Evolutionary conservation across 2,329 filamentous ascomycete genomes (phyloP).

Genomic region (Penicillium paneum): DNA sequence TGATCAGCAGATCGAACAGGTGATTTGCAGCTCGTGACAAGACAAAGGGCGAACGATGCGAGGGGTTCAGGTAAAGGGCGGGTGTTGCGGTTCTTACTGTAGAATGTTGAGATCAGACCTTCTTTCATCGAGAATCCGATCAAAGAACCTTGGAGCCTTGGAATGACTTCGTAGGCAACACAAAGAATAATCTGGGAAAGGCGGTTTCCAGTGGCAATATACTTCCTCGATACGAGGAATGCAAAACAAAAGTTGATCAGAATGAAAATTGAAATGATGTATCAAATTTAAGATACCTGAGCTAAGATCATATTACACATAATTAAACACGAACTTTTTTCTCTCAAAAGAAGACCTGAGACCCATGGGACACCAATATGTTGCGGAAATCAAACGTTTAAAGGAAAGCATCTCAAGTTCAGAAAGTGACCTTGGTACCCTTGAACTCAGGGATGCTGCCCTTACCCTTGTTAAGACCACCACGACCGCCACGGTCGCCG

Average conservation of each 20-base stretch:
- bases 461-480: conserved; percentile 49
- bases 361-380: conserved; percentile 21
- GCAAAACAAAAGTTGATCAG: not conserved
- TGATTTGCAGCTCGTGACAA: conserved; percentile 25
- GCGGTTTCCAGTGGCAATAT: conserved; percentile 9
- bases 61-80: not conserved
- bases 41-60: conserved; percentile 5
- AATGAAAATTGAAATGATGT: conserved; percentile 12
- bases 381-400: conserved; percentile 13
- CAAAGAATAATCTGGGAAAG: conserved; percentile 12
- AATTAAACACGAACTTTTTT: conserved; percentile 23
- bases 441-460: conserved; percentile 64
- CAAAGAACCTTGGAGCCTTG: not conserved
- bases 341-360: conserved; percentile 13
- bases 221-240: not conserved
- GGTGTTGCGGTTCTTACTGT: not conserved
- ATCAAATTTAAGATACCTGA: conserved; percentile 19
- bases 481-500: conserved; percentile 49
- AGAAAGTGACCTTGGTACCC: conserved; percentile 77
- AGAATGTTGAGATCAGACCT: not conserved
- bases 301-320: conserved; percentile 13
- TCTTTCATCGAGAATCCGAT: not conserved
- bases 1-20: conserved; percentile 28
- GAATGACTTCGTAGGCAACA: not conserved
- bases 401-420: conserved; percentile 25